A percentile compares a stretch with the other conserved stretches of the same genome.
These are phyloP conservation scores for Thymus quinquecostatus DNA, from an alignment of 257 asterid genomes.

Conservation along the genomic window DNA sequence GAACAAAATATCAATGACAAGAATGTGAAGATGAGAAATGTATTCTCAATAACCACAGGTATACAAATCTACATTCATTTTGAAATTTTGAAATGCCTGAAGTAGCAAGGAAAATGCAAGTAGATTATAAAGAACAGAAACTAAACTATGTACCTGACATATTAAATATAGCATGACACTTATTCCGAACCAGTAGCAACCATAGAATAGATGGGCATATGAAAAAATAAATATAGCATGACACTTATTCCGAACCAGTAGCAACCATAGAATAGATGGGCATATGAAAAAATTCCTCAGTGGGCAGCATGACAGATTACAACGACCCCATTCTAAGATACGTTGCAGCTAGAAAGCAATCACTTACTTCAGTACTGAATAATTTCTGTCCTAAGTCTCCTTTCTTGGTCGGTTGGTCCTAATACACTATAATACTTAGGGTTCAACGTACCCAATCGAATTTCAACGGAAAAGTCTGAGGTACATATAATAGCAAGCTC, in stretches of 20 bases:
- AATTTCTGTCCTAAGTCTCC: not conserved
- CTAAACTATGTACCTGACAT: not conserved
- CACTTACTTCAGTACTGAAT: not conserved
- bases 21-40: slow-evolving; percentile 13
- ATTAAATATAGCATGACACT: not conserved
- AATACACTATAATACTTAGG: not conserved
- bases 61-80: not conserved
- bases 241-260: slow-evolving; percentile 10
- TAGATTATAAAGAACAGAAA: slow-evolving; percentile 5
- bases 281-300: not conserved
- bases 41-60: not conserved
- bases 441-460: too few species aligned
- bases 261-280: not conserved
- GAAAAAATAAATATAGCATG: not conserved
- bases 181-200: slow-evolving; percentile 10
- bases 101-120: slow-evolving; percentile 9
- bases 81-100: not conserved
- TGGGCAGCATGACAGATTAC: slow-evolving; percentile 20
- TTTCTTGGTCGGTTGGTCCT: not conserved
- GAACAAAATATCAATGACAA: slow-evolving; percentile 35
- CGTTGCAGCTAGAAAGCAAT: slow-evolving; percentile 1
- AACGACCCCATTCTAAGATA: not conserved
- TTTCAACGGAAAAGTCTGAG: not conserved
- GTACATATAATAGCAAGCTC: not conserved
- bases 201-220: not conserved